Conservation (phyloP, 1,139 yeast genomes). For the Yamadazyma buinensis region DNA sequence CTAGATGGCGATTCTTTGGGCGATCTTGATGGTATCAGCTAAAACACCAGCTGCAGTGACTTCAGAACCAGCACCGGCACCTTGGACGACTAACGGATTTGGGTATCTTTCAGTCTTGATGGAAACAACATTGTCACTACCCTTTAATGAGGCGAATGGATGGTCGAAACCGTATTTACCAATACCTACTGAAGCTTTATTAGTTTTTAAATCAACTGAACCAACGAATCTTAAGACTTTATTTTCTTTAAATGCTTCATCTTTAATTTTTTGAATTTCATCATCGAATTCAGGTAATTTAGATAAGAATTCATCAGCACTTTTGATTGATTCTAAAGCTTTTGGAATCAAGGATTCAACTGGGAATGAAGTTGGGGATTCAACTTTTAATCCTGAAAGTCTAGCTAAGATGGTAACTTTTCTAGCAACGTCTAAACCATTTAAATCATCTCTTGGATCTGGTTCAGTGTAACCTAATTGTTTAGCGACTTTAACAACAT, state of each 20-base stretch:
- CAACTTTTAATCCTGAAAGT: slow-evolving; percentile 79
- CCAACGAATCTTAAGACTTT: slow-evolving; percentile 95
- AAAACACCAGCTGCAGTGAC: slow-evolving; percentile 98
- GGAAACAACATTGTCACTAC: slow-evolving; percentile 92
- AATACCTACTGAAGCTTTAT: slow-evolving; percentile 78
- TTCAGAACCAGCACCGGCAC: slow-evolving; percentile 99
- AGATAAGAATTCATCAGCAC: slow-evolving; percentile 74
- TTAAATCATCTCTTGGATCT: slow-evolving; percentile 97
- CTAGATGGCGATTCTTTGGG: slow-evolving; percentile 67
- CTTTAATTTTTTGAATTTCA: slow-evolving; percentile 72
- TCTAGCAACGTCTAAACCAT: slow-evolving; percentile 97
- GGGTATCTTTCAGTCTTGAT: slow-evolving; percentile 88
- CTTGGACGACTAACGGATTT: slow-evolving; percentile 91
- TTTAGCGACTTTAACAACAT: slow-evolving; percentile 84
- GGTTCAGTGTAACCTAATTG: slow-evolving; percentile 96
- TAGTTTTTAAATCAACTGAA: slow-evolving; percentile 69
- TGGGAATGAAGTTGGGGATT: slow-evolving; percentile 94
- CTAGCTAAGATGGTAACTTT: slow-evolving; percentile 95
- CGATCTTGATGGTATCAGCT: slow-evolving; percentile 87
- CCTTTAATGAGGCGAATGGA: slow-evolving; percentile 93
- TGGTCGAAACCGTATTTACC: slow-evolving; percentile 82
- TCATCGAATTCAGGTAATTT: slow-evolving; percentile 80
- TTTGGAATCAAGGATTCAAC: slow-evolving; percentile 91
- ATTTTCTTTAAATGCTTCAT: slow-evolving; percentile 74
- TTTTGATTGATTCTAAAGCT: slow-evolving; percentile 67